Evolutionary conservation across 148 eudicot genomes (phyloP), one percentile per base, ranked within the genome.

Genomic region (Diospyros lotus): DNA sequence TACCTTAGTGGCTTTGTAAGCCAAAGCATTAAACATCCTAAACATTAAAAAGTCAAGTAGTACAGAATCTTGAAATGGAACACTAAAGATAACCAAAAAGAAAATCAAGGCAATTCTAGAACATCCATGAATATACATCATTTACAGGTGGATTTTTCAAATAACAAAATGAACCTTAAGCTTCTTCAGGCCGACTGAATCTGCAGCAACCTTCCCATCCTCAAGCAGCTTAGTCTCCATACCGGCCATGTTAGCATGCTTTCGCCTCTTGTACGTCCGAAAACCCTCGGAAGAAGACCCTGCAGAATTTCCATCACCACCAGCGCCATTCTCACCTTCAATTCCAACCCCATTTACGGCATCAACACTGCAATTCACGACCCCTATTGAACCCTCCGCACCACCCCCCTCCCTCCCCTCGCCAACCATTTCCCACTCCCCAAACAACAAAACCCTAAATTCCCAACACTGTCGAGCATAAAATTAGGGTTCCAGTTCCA

Each of bases 201-300:
- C 72, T 65, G 52, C 74, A 52, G 51, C 51, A 73, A 68, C 48
- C 74, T 74, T 79, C 71, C 75, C 81, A 66, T 73, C 60, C 17
- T 75, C 80, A n/a, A 18, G 51, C 39, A 76, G 7, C 52, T 75
- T 77, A 43, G 56, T 4, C 41, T 62, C 72, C 9, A 75, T 80
- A 73, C 56, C 76, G 10, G 41, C 50, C 42, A 8, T 15, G 45
- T 68, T 81, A 1, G 43, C 51, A 53, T 56, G 58, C 68, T 66
- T 87, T 65, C 88, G 87, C 72, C 91, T 81, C 74, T 81, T 77
- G 71, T 85, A 87, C 1, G 86, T 87, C 28, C 68, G 81, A 58
- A 87, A 45, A 52, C 50, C 60, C 42, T 72, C 78, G 5, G 39
- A 54, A 2, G 82, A 76, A 0, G 73, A 72, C 60, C 71, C 74